Percentiles rank a stretch among this genome's conserved stretches.
phyloP scores from a whole-genome alignment of 2,329 filamentous ascomycete genomes.

The Geosmithia morbida region DNA sequence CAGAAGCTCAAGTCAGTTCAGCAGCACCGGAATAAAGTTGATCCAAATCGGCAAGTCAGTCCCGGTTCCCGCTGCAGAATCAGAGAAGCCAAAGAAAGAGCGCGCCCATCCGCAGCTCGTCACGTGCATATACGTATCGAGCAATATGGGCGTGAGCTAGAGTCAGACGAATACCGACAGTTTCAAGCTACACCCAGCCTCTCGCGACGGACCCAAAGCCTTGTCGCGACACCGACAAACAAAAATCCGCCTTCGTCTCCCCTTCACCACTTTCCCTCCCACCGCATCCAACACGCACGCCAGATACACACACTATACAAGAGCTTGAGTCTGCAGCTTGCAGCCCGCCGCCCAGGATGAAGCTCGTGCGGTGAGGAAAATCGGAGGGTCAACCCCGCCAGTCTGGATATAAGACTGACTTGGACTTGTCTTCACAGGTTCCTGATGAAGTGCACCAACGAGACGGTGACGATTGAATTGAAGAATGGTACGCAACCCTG shows the following conservation, averaged over 20 bases:
- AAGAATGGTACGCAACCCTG: slow-evolving; percentile 64
- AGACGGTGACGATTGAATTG: slow-evolving; percentile 95
- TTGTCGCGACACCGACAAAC: neutral
- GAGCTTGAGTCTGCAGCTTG: neutral
- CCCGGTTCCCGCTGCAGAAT: too few relatives aligned
- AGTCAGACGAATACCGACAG: neutral
- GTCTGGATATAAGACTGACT: neutral
- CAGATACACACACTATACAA: neutral
- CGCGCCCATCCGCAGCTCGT: neutral
- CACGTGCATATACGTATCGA: neutral
- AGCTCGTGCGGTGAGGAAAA: slow-evolving; percentile 77
- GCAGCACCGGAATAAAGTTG: too few relatives aligned
- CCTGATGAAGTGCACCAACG: slow-evolving; percentile 98
- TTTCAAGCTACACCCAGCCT: slow-evolving; percentile 1
- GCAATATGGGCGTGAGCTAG: neutral
- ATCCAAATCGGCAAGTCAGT: too few relatives aligned
- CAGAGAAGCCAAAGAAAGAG: neutral
- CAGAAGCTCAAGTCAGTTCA: neutral
- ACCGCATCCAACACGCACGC: too few relatives aligned
- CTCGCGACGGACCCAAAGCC: neutral
- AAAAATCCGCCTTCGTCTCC: neutral
- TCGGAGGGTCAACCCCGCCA: slow-evolving; percentile 3
- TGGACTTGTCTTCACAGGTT: slow-evolving; percentile 50
- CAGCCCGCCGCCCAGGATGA: slow-evolving; percentile 50
- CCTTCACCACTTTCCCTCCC: neutral